Percentiles rank a stretch among this genome's conserved stretches.
Evolutionary conservation across 345 rosid species (phyloP).

Genomic region (Angophora floribunda): DNA sequence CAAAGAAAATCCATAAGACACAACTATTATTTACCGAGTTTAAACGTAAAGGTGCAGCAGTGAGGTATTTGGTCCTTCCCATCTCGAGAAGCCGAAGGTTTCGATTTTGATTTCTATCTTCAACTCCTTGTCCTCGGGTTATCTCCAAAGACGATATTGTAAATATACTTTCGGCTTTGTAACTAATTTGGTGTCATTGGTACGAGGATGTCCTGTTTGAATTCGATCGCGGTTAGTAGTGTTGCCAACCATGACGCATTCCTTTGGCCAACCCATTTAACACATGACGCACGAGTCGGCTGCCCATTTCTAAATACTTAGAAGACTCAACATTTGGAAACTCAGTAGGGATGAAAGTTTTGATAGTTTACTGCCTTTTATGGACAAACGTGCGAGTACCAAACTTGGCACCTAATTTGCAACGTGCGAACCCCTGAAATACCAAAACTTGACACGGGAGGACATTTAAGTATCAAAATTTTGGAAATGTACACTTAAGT

Average conservation of each 20-base stretch:
- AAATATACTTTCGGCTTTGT: not conserved
- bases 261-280: not conserved
- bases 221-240: not conserved
- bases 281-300: not conserved
- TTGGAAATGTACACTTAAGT: too few relatives aligned
- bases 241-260: not conserved
- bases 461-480: too few relatives aligned
- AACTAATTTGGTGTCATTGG: not conserved
- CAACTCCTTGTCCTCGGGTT: not conserved
- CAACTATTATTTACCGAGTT: not conserved
- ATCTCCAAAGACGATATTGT: not conserved
- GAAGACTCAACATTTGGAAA: not conserved
- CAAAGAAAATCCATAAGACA: not conserved
- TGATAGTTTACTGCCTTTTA: not conserved
- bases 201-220: not conserved
- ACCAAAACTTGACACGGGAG: too few relatives aligned
- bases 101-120: not conserved
- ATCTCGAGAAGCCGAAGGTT: not conserved
- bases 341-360: not conserved
- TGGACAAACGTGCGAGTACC: not conserved
- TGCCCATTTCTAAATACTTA: not conserved
- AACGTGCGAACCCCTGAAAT: too few relatives aligned
- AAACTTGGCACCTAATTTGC: not conserved
- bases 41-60: not conserved
- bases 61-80: not conserved